These are phyloP conservation scores for Blastobotrys terrestris DNA, from an alignment of 805 yeast genomes.

Conservation along the genomic window DNA sequence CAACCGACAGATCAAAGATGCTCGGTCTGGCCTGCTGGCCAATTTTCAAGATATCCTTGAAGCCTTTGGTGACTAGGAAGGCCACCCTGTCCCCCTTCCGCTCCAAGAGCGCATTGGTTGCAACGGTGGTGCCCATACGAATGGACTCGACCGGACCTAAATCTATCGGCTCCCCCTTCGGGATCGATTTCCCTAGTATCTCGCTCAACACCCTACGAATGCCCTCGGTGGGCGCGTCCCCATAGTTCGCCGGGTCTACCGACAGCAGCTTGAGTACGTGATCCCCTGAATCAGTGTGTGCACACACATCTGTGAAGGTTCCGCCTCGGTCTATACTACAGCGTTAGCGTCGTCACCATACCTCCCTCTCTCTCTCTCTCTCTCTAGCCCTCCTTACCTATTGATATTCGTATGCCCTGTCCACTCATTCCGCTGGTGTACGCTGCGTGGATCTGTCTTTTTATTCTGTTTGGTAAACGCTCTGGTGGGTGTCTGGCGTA, in stretches of 20 bases:
- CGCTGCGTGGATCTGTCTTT: too few relatives aligned
- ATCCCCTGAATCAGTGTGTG: conserved; percentile 46
- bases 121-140: conserved; percentile 92
- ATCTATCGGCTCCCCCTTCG: conserved; percentile 55
- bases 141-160: conserved; percentile 50
- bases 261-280: conserved; percentile 72
- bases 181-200: conserved; percentile 47
- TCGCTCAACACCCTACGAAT: conserved; percentile 69
- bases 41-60: conserved; percentile 70
- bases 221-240: conserved; percentile 91
- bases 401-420: conserved; percentile 18
- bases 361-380: background rate
- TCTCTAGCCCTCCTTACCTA: conserved; percentile 11
- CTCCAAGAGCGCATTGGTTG: conserved; percentile 90
- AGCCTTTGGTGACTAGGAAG: conserved; percentile 80
- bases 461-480: background rate
- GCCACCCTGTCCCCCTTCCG: conserved; percentile 89
- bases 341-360: background rate
- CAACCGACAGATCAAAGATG: conserved; percentile 76
- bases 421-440: background rate
- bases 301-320: conserved; percentile 80
- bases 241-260: conserved; percentile 81
- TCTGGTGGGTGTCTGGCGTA: background rate
- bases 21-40: conserved; percentile 92
- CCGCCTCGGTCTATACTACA: conserved; percentile 57